Evolutionary conservation across 108 stramenopile genomes (phyloP).

Genomic region (Tribonema minus): DNA sequence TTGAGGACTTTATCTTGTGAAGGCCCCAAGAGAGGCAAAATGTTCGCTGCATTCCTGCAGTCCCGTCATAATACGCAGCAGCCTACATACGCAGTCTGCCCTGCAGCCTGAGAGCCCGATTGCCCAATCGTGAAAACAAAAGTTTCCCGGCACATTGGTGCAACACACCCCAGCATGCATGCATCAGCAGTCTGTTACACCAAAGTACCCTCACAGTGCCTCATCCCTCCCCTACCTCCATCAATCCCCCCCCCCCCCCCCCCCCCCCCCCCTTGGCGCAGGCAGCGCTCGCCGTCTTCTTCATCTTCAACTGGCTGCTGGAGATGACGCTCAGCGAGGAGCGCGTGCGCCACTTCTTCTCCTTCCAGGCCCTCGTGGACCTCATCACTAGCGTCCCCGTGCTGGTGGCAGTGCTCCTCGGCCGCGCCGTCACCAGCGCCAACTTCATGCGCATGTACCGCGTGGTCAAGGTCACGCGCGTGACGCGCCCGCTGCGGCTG

Average conservation of each 20-base stretch:
- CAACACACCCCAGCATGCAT: neutral
- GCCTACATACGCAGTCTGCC: neutral
- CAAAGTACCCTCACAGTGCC: neutral
- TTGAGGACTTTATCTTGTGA: too few relatives aligned
- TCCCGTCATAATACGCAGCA: neutral
- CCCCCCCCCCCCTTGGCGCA: constrained; percentile 1
- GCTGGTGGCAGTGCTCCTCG: neutral
- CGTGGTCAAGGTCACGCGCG: constrained; percentile 19
- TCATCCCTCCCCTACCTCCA: neutral
- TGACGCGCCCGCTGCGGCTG: constrained; percentile 9
- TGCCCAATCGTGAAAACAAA: neutral
- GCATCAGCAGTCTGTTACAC: neutral
- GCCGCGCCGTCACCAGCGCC: neutral
- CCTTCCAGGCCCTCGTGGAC: constrained; percentile 14
- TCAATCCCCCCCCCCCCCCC: too few relatives aligned
- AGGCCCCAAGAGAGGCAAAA: too few relatives aligned
- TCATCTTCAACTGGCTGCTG: constrained; percentile 6
- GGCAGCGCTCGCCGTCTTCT: constrained; percentile 26
- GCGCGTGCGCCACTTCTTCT: neutral
- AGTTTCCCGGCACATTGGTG: neutral
- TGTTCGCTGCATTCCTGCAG: neutral
- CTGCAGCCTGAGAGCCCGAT: neutral
- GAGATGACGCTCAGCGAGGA: constrained; percentile 20
- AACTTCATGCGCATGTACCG: constrained; percentile 31
- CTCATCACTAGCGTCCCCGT: constrained; percentile 13